phyloP scores from a whole-genome alignment of 1,139 yeast species.

The Lodderomyces elongisporus region DNA sequence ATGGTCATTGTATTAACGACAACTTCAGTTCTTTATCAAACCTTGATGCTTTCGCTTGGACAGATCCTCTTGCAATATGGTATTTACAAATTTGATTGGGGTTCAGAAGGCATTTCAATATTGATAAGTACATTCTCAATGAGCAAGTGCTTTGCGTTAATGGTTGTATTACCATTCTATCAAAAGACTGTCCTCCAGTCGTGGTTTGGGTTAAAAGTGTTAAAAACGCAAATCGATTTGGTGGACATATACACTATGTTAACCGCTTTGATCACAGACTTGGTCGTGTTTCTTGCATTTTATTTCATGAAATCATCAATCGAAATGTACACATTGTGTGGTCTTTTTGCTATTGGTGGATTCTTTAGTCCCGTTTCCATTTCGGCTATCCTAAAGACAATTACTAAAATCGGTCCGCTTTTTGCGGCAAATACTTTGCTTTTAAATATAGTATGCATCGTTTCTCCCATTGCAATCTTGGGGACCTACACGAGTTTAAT shows the following conservation, averaged over 20 bases:
- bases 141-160: slow-evolving; percentile 27
- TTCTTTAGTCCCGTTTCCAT: slow-evolving; percentile 29
- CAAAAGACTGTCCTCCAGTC: slow-evolving; percentile 25
- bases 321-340: slow-evolving; percentile 17
- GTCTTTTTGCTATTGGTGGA: slow-evolving; percentile 42
- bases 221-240: slow-evolving; percentile 46
- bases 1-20: slow-evolving; percentile 41
- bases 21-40: slow-evolving; percentile 30
- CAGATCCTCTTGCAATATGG: slow-evolving; percentile 46
- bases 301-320: slow-evolving; percentile 15
- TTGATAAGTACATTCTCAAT: slow-evolving; percentile 52
- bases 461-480: slow-evolving; percentile 25
- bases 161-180: slow-evolving; percentile 30
- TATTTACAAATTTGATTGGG: slow-evolving; percentile 55
- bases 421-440: slow-evolving; percentile 30
- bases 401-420: slow-evolving; percentile 19
- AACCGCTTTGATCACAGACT: slow-evolving; percentile 28
- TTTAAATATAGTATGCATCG: slow-evolving; percentile 23
- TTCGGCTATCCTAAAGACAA: slow-evolving; percentile 35
- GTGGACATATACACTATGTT: slow-evolving; percentile 42
- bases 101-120: slow-evolving; percentile 52
- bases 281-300: slow-evolving; percentile 31
- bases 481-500: slow-evolving; percentile 23
- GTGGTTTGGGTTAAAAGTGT: slow-evolving; percentile 24
- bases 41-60: slow-evolving; percentile 36